phyloP scores from a whole-genome alignment of 345 rosid species.

The Aquilaria sinensis region DNA sequence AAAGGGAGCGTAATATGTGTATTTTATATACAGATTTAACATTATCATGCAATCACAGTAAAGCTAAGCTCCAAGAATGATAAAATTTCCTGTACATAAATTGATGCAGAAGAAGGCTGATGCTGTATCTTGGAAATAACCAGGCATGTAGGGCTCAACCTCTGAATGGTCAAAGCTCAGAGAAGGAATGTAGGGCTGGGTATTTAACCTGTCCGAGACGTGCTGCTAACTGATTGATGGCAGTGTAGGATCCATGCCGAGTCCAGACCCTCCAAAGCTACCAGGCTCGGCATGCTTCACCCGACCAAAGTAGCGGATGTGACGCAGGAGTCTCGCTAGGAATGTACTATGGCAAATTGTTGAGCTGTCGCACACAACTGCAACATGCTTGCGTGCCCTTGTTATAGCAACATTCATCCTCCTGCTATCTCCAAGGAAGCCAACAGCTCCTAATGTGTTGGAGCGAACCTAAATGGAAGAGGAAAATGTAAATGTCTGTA shows the following conservation, averaged over 20 bases:
- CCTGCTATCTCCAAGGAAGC: slow-evolving; percentile 89
- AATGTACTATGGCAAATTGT: slow-evolving; percentile 93
- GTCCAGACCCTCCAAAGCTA: slow-evolving; percentile 72
- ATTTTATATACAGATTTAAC: slow-evolving; percentile 26
- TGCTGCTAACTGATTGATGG: slow-evolving; percentile 57
- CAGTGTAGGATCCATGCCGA: slow-evolving; percentile 84
- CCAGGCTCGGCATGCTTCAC: slow-evolving; percentile 91
- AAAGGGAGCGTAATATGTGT: slow-evolving; percentile 1
- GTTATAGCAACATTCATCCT: slow-evolving; percentile 93
- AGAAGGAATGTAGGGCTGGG: background rate
- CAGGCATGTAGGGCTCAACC: background rate
- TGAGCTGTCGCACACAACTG: slow-evolving; percentile 91
- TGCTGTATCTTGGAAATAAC: background rate
- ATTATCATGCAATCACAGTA: background rate
- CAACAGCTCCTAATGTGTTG: slow-evolving; percentile 81
- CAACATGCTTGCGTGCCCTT: slow-evolving; percentile 80
- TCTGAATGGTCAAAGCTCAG: slow-evolving; percentile 11
- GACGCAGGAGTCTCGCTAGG: slow-evolving; percentile 81
- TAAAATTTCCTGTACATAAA: slow-evolving; percentile 22
- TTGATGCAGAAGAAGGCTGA: slow-evolving; percentile 7
- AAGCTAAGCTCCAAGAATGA: slow-evolving; percentile 7
- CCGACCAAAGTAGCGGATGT: slow-evolving; percentile 80
- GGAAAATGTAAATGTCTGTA: background rate
- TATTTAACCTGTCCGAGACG: slow-evolving; percentile 7
- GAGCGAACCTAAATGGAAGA: slow-evolving; percentile 59